Evolutionary conservation across 208 protist species (phyloP), one percentile per base, ranked within the genome.

Genomic region (Trypanosoma grayi): DNA sequence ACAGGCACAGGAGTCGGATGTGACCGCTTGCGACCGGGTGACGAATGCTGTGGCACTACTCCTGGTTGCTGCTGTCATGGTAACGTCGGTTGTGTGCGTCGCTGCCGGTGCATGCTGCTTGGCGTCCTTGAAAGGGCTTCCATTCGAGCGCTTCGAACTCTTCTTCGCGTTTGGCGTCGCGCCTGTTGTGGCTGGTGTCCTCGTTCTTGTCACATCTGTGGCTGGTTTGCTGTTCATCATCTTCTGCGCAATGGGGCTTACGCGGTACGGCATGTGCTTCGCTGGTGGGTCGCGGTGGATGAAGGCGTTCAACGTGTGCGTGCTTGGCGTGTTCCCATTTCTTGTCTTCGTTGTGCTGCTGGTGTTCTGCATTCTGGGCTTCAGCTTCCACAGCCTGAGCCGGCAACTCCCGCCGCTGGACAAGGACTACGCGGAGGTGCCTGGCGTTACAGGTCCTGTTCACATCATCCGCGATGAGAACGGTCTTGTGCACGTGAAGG

Each of bases 251-350:
- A 70, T 77, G 73, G 73, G 73, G 5, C 56, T 84, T 36, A 37
- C 28, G 3, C 63, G 53, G 50, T 81, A 84, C 52, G 73, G 68
- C 60, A 81, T 84, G 78, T 80, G 78, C 60, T 84, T 10, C n/a
- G 9, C n/a, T 47, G 18, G 14, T 47, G 43, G 11, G n/a, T 47
- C 43, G 7, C 6, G 6, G 18, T 24, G 14, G 6, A 47, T 9
- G 43, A 9, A 20, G 18, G 43, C 43, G 18, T 20, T 47, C 6
- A 22, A 47, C 6, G 74, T 84, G 31, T 73, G 59, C 45, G 50
- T 81, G 31, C 40, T 70, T 31, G 79, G 73, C 51, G 70, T 85
- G 10, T 75, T 85, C 20, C 79, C 75, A 0, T 72, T 79, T 40
- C 59, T 85, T 24, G 44, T 77, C 2, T 70, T 81, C 52, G 43